Base-by-base conservation (phyloP, 2,329 filamentous ascomycete genomes). In the Penicillium janthinellum region DNA sequence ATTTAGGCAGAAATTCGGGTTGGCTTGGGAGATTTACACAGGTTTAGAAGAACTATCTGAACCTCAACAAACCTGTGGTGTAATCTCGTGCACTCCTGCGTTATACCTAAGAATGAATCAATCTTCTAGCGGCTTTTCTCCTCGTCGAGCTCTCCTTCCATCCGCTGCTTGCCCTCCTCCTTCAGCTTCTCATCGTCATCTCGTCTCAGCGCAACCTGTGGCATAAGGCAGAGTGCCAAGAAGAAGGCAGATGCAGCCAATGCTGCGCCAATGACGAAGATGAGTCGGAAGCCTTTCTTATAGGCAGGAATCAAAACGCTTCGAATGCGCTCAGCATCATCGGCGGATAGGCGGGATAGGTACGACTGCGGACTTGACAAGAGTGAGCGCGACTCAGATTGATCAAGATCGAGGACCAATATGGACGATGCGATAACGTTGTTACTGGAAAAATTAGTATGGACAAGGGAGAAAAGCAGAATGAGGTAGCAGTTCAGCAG, bases 191-290 rank as follows among this genome's bases (percentile, higher is more conserved):
- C 67, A 56, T 74, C 72, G 52, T 75, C 73, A 1, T 52, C 64
- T 14, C 69, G 49, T n/a, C 64, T 68, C 31, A 76, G 37, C 4
- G 50, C 54, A 17, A 75, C 62, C 56, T 79, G 77, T 12, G 77
- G 76, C 68, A 79, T 78, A 20, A 79, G 62, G 17, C 64, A 66
- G 28, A 66, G 54, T 10, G 75, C 71, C 31, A 79, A 47, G 12
- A 73, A 53, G 37, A 75, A 75, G 0, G 76, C 75, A 1, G 76
- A 22, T 0, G 71, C 71, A 1, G 77, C 72, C 34, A 80, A 61
- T 3, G 67, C 65, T 0, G 77, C 75, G 2, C 73, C 72, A 11
- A 78, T 67, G 4, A 78, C 60, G 58, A 80, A 80, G 5, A 80
- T 74, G 31, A 75, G 73, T 11, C 71, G 68, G 60, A 80, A 79